Conservation (phyloP, 169 alveolate species). For the Theileria parva region DNA sequence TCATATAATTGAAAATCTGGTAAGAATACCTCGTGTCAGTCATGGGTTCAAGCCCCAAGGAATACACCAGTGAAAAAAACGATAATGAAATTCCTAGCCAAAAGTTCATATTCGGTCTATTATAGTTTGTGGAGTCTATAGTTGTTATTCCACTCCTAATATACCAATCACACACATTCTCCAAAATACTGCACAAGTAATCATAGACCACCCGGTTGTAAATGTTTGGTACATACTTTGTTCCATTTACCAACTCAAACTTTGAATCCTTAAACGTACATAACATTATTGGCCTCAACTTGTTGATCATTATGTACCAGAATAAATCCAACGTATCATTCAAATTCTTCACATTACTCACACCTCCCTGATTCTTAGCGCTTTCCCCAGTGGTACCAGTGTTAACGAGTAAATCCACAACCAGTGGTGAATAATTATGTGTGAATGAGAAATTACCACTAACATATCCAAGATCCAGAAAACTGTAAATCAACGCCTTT, state of each 20-base stretch:
- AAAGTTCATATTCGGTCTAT: conserved; percentile 9
- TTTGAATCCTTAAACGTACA: conserved; percentile 12
- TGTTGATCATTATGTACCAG: conserved; percentile 37
- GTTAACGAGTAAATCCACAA: conserved; percentile 18
- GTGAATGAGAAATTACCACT: background rate
- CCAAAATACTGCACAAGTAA: conserved; percentile 31
- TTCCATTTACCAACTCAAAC: background rate
- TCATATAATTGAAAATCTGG: conserved; percentile 43
- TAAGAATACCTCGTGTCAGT: conserved; percentile 44
- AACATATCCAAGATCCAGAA: conserved; percentile 16
- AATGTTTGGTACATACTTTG: background rate
- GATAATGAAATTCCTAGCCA: conserved; percentile 63
- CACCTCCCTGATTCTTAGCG: background rate
- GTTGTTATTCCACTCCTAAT: conserved; percentile 39
- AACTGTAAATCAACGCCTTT: conserved; percentile 24
- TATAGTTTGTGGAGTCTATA: conserved; percentile 28
- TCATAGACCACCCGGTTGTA: conserved; percentile 5
- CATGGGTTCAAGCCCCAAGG: conserved; percentile 61
- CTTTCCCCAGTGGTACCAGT: background rate
- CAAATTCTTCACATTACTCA: conserved; percentile 5
- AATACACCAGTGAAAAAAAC: conserved; percentile 44
- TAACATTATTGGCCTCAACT: conserved; percentile 36
- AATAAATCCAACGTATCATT: conserved; percentile 12
- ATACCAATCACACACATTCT: conserved; percentile 59
- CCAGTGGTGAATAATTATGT: conserved; percentile 19